Conservation (phyloP, 768 basidiomycete species). For the Termitomyces sp. region DNA sequence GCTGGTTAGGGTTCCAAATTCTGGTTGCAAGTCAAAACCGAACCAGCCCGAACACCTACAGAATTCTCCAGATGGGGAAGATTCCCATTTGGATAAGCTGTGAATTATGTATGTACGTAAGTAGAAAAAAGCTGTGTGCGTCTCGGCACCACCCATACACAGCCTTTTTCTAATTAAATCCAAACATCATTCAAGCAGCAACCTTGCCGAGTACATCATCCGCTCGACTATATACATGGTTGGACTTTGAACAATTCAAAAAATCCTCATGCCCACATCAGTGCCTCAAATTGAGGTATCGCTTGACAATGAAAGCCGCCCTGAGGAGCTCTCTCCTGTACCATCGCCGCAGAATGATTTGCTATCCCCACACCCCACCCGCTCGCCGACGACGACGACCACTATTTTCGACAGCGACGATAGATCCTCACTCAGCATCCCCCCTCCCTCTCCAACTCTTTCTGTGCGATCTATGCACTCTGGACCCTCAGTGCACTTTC, state of each 20-base stretch:
- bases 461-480: slow-evolving; percentile 66
- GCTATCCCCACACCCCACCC: slow-evolving; percentile 22
- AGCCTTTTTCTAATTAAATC: too few species aligned
- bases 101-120: too few species aligned
- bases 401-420: slow-evolving; percentile 31
- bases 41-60: too few species aligned
- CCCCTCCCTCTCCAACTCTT: slow-evolving; percentile 75
- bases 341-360: slow-evolving; percentile 3
- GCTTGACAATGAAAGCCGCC: not conserved
- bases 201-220: not conserved
- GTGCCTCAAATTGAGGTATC: slow-evolving; percentile 1
- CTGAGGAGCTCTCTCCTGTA: not conserved
- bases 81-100: too few species aligned
- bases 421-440: slow-evolving; percentile 24
- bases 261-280: not conserved
- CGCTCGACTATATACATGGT: not conserved
- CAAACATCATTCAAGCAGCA: too few species aligned
- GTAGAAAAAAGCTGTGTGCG: too few species aligned
- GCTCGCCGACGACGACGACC: slow-evolving; percentile 24
- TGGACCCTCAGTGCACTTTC: slow-evolving; percentile 41
- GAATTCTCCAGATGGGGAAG: too few species aligned
- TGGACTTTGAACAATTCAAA: too few species aligned
- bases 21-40: too few species aligned
- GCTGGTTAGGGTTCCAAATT: too few species aligned
- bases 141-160: too few species aligned